A percentile compares a stretch with the other conserved stretches of the same genome.
phyloP scores from a whole-genome alignment of 2,329 filamentous ascomycete genomes.

The Fusarium xylarioides region DNA sequence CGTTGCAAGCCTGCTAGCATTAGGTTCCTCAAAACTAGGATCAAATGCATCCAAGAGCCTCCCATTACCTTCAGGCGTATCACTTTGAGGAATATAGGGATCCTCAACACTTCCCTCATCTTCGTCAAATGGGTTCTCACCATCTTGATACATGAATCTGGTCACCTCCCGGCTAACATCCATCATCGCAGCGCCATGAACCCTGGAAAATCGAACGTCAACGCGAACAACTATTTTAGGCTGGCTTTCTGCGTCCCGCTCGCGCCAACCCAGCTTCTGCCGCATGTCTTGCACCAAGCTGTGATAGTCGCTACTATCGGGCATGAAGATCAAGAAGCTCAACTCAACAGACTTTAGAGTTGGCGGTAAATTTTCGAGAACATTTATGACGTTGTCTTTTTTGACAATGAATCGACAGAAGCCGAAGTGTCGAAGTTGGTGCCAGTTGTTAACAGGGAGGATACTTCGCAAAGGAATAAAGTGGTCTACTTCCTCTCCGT shows the following conservation, averaged over 20 bases:
- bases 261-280: not conserved
- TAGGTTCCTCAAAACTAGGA: not conserved
- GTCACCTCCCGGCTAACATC: not conserved
- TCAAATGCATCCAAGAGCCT: not conserved
- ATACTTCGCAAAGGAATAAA: not conserved
- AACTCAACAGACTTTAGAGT: not conserved
- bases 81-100: not conserved
- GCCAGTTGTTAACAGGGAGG: not conserved
- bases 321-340: not conserved
- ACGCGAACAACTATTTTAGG: not conserved
- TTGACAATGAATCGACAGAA: not conserved
- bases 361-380: not conserved
- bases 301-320: not conserved
- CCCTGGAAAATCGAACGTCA: not conserved
- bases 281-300: not conserved
- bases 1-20: not conserved
- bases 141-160: not conserved
- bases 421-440: constrained; percentile 6
- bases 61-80: not conserved
- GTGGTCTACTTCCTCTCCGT: not conserved
- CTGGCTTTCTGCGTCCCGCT: not conserved
- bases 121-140: not conserved
- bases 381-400: not conserved
- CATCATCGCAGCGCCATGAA: not conserved
- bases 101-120: not conserved